phyloP scores from a whole-genome alignment of 2,329 filamentous ascomycete species.

The Epichloe typhina region DNA sequence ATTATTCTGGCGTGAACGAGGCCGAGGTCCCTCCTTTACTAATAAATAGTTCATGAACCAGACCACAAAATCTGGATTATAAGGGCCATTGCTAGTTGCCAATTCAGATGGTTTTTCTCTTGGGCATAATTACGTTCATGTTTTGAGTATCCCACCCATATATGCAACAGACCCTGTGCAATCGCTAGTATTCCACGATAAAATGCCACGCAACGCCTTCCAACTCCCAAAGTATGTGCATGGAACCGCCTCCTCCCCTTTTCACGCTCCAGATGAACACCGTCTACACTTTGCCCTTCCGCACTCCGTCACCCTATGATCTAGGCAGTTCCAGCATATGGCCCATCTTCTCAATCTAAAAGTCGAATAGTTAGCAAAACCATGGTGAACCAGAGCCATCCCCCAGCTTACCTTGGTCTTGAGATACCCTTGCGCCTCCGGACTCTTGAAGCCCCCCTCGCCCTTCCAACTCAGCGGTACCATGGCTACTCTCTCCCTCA shows the following conservation, averaged over 20 bases:
- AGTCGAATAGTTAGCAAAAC: slow-evolving; percentile 10
- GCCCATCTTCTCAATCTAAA: slow-evolving; percentile 75
- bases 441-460: slow-evolving; percentile 70
- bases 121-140: too few relatives aligned
- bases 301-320: slow-evolving; percentile 3
- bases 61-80: too few relatives aligned
- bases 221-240: slow-evolving; percentile 2
- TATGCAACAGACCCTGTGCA: not conserved
- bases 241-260: not conserved
- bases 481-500: slow-evolving; percentile 90
- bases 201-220: not conserved
- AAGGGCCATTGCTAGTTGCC: too few relatives aligned
- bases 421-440: slow-evolving; percentile 86
- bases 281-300: not conserved
- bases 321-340: slow-evolving; percentile 54
- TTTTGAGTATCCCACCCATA: too few relatives aligned
- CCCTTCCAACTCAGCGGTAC: slow-evolving; percentile 88
- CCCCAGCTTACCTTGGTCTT: slow-evolving; percentile 66
- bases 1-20: too few relatives aligned
- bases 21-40: too few relatives aligned
- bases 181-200: not conserved
- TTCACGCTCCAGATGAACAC: not conserved
- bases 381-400: not conserved
- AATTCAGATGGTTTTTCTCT: not conserved
- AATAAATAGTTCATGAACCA: too few relatives aligned